Evolutionary conservation across 305 asterid species (phyloP), one percentile per base, ranked within the genome.

Genomic region (Fraxinus albicans): DNA sequence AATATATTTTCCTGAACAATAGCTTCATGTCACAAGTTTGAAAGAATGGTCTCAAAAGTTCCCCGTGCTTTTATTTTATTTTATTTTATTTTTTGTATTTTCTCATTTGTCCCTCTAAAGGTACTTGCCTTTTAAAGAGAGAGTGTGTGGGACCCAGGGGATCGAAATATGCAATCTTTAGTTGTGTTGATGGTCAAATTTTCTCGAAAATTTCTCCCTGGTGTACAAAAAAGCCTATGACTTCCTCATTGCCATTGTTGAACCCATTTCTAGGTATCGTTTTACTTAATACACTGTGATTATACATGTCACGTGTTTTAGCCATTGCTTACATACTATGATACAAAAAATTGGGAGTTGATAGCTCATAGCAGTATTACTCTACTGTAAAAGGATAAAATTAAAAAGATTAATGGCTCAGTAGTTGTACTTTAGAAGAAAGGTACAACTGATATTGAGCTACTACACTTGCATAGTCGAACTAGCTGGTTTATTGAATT

Each of bases 241-340:
- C 88, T 95, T 95, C 84, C 97, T 94, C 88, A 93, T 94, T 78
- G 97, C 98, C 50, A 94, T 94, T 86, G 98, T 97, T 2, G 97
- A 94, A 55, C 98, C 98, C 35, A 97, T 95, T 77, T 91, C 97
- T 91, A 90, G 98, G 98, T 95, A 86, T 60, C 12, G 19, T 10
- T 67, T 73, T 15, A 3, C 34, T 4, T 34, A 65, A 19, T 19
- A 6, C 7, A 6, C 21, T 60, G 25, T 21, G 23, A n/a, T 55
- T 55, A 5, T 60, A 60, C 7, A 10, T 7, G 31, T 38, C 10
- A 10, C 70, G 8, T 60, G 70, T 60, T 60, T 60, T 13, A 60
- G 15, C 35, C 34, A 6, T 8, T 63, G 12, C 33, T 6, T 9
- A 9, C 13, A 8, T 65, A 65, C 73, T 65, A 6, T 65, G 73